Evolutionary conservation across 306 rosid genomes (phyloP), one percentile per base, ranked within the genome.

Genomic region (Betula pendula): DNA sequence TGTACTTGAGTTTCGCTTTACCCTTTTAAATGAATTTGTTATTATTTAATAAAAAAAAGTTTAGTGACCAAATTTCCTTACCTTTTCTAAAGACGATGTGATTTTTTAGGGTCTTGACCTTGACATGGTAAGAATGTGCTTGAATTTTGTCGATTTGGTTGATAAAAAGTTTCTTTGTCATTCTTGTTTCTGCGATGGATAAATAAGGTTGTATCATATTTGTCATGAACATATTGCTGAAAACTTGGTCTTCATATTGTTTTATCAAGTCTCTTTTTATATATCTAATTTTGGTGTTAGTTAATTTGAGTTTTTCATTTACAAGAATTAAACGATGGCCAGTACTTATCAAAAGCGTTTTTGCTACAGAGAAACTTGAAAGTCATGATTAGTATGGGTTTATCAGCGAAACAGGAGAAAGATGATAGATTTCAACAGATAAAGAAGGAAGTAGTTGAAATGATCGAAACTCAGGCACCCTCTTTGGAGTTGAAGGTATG

Each of bases 381-480:
- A 87, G 68, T 85, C 80, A 96, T 96, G 99, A 86, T 96, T 87
- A 96, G 58, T 82, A 88, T 77, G 96, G 91, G 99, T 81, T 74
- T 87, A 80, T 89, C 97, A 68, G 99, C 92, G 71, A 92, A 89
- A 86, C 89, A 92, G 89, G 98, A 95, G 88, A 88, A 87, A 72
- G 94, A 96, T 79, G 87, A 87, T 80, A 87, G 92, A 87, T 92
- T 91, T 88, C 94, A 89, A 83, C 91, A 65, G 68, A 87, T 92
- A 85, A 96, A 92, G 91, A 91, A 87, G 87, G 98, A 96, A 84
- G 91, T 92, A 77, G 81, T 87, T 44, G 99, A 96, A 62, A 84
- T 96, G 93, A 89, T 96, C 81, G 89, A 87, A 88, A 60, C 79
- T 51, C 88, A 80, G 70, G 85, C 85, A 42, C 83, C 91, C 38